Conservation (phyloP, 2,329 filamentous ascomycete genomes). For the Blastomyces silverae region DNA sequence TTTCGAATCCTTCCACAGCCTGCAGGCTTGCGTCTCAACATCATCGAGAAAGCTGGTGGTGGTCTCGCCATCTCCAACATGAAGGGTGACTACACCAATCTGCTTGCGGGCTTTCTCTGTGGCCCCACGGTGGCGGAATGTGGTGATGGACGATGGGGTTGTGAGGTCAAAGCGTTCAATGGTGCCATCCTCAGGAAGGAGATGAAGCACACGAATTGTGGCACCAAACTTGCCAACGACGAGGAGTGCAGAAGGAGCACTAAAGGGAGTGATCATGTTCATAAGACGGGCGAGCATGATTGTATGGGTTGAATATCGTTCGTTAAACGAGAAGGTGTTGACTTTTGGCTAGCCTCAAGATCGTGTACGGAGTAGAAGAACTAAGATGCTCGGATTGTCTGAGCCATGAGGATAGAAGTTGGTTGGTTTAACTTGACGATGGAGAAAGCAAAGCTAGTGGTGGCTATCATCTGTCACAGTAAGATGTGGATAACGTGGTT, state of each 20-base stretch:
- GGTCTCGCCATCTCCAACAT: conserved; percentile 5
- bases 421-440: no score
- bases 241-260: conserved; percentile 9
- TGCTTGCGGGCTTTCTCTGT: conserved; percentile 5
- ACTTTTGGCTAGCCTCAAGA: no score
- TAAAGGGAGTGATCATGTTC: no score
- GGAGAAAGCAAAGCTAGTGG: no score
- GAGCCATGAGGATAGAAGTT: no score
- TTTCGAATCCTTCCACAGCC: conserved; percentile 2
- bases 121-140: conserved; percentile 2
- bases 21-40: conserved; percentile 4
- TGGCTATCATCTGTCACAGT: no score
- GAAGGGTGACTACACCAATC: conserved; percentile 7
- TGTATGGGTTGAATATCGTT: no score
- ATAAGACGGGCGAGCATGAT: no score
- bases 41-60: conserved; percentile 3
- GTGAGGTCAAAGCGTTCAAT: background rate
- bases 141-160: background rate
- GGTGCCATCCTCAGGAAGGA: conserved; percentile 5
- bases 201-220: background rate
- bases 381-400: no score
- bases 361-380: no score
- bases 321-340: no score
- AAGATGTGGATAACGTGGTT: no score
- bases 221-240: conserved; percentile 7